phyloP scores from a whole-genome alignment of 768 basidiomycete genomes.

The Roridomyces roridus region DNA sequence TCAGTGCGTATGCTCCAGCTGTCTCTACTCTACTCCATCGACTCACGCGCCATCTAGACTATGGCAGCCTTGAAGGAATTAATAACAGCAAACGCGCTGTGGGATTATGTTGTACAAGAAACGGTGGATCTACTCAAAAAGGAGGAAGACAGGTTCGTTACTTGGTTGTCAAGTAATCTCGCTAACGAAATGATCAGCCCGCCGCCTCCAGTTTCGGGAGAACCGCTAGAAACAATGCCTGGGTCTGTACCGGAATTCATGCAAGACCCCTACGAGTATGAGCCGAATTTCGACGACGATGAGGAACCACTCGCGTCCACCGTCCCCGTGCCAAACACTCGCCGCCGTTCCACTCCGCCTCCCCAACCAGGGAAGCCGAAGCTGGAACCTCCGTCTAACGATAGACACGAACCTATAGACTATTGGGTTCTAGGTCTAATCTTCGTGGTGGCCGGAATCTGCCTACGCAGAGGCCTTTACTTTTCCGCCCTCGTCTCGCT shows the following conservation, averaged over 20 bases:
- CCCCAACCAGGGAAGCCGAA: conserved; percentile 57
- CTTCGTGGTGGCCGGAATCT: conserved; percentile 43
- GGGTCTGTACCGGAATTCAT: conserved; percentile 52
- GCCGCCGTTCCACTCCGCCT: conserved; percentile 40
- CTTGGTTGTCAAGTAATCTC: not conserved
- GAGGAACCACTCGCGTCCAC: conserved; percentile 54
- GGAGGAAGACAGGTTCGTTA: conserved; percentile 70
- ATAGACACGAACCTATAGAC: conserved; percentile 39
- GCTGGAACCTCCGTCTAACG: conserved; percentile 29
- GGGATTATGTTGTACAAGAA: conserved; percentile 79
- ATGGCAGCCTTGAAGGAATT: conserved; percentile 71
- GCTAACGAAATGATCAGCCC: conserved; percentile 42
- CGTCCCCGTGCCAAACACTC: conserved; percentile 47
- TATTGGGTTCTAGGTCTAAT: conserved; percentile 48
- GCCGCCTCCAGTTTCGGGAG: conserved; percentile 58
- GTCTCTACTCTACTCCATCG: conserved; percentile 5
- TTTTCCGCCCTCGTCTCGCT: conserved; percentile 45
- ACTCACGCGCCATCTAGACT: conserved; percentile 51
- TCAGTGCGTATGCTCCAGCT: conserved; percentile 52
- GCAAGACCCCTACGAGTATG: conserved; percentile 42
- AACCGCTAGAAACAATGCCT: conserved; percentile 61
- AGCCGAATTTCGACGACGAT: conserved; percentile 35
- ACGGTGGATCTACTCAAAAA: conserved; percentile 68
- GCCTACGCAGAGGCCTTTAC: conserved; percentile 52
- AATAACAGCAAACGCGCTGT: conserved; percentile 67